These are phyloP conservation scores for Plasmodium billcollinsi DNA, from an alignment of 169 alveolate genomes.

Conservation along the genomic window DNA sequence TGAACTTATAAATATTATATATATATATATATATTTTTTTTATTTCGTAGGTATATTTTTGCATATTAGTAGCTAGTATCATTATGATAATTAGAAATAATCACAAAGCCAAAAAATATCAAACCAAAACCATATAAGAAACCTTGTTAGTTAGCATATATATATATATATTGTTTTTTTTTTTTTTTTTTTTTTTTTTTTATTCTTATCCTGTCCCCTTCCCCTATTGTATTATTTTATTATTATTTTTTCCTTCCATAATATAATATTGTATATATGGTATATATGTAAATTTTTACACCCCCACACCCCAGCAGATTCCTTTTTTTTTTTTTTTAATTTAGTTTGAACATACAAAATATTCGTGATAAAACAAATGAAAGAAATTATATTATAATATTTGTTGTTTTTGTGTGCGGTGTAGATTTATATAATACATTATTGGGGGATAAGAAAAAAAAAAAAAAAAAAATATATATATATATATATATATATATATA, in stretches of 20 bases:
- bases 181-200: not conserved
- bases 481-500: too few relatives aligned
- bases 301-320: too few relatives aligned
- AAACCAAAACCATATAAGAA: slow-evolving; percentile 20
- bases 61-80: slow-evolving; percentile 37
- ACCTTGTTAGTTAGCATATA: not conserved
- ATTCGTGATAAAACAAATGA: too few relatives aligned
- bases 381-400: too few relatives aligned
- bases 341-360: too few relatives aligned
- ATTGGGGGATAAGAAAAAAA: too few relatives aligned
- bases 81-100: slow-evolving; percentile 21
- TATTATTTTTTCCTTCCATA: slow-evolving; percentile 5
- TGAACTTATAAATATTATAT: not conserved
- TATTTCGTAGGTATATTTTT: slow-evolving; percentile 42
- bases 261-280: too few relatives aligned
- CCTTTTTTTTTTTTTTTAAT: too few relatives aligned
- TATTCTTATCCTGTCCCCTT: not conserved
- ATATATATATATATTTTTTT: slow-evolving; percentile 3
- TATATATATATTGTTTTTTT: not conserved
- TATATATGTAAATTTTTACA: too few relatives aligned
- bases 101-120: slow-evolving; percentile 20
- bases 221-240: not conserved
- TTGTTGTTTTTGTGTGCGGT: too few relatives aligned
- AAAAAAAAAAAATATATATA: too few relatives aligned
- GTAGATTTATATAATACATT: too few relatives aligned